Conservation (phyloP, 805 yeast species). For the Wickerhamiella siamensis region DNA sequence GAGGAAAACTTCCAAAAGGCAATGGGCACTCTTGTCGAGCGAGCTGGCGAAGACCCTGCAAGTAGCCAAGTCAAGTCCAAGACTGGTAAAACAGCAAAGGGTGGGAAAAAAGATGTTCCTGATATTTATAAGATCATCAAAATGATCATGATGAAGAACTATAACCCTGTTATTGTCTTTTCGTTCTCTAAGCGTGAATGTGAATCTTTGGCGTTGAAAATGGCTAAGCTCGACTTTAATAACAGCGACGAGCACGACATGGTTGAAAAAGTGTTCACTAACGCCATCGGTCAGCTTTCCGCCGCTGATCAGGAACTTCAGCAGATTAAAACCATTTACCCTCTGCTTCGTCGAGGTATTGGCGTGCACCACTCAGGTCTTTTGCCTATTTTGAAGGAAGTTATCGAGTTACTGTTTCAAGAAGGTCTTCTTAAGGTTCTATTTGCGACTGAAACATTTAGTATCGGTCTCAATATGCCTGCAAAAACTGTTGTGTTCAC, state of each 20-base stretch:
- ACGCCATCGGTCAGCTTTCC: constrained; percentile 77
- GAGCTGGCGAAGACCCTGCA: constrained; percentile 70
- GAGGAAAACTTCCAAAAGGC: constrained; percentile 98
- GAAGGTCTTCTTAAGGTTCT: constrained; percentile 89
- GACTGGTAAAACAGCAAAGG: constrained; percentile 71
- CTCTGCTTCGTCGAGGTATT: constrained; percentile 82
- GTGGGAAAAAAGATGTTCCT: constrained; percentile 76
- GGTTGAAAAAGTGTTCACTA: constrained; percentile 74
- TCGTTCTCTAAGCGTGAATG: constrained; percentile 97
- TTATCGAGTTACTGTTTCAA: constrained; percentile 89
- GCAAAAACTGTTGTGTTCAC: constrained; percentile 98
- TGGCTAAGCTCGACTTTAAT: constrained; percentile 92
- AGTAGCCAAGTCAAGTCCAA: constrained; percentile 47
- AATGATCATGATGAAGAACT: constrained; percentile 94
- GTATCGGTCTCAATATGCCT: constrained; percentile 98
- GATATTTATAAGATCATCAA: constrained; percentile 94
- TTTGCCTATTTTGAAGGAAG: constrained; percentile 83
- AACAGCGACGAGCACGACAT: constrained; percentile 88
- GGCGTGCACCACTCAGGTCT: constrained; percentile 98
- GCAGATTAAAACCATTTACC: constrained; percentile 83
- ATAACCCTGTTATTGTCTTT: constrained; percentile 95
- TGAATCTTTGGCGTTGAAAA: constrained; percentile 82
- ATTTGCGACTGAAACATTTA: constrained; percentile 96
- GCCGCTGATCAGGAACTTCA: constrained; percentile 87
- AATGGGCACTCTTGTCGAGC: constrained; percentile 81